Base-by-base conservation (phyloP, 805 yeast species). In the Wickerhamiella occidentalis region DNA sequence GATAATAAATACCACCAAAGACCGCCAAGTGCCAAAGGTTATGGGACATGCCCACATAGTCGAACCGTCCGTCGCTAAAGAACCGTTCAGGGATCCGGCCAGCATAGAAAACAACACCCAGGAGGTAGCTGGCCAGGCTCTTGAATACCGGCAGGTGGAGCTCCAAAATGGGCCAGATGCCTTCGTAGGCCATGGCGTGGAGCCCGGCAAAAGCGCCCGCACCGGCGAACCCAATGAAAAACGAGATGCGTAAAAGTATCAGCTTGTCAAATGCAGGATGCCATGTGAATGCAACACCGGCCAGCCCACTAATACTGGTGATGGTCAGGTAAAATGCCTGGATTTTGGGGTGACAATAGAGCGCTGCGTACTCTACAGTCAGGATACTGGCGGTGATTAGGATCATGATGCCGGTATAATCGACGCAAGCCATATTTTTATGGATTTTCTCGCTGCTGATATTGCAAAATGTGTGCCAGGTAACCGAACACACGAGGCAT, bases 1-100 rank as follows among this genome's bases (percentile, higher is more conserved):
- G 97, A 28, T 94, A 94, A 38, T 83, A 64, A n/a, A 86, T 79
- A 2, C 98, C 98, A 22, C 83, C 72, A 15, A 92, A 75, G 26
- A 92, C 98, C 61, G 83, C 85, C 11, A 86, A 63, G 66, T 90
- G 98, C 98, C 98, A 90, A 26, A 90, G 70, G 59, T 87, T 88
- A 64, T 90, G 98, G 33, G 95, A 85, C 96, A 87, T 90, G 82
- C 90, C 71, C 50, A 68, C 56, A 55, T 64, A 65, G 55, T 68
- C 69, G 52, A 68, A 61, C 38, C 65, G 49, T 19, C 55, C 48
- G 7, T 68, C 68, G 6, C 65, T 66, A 41, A 56, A 60, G 56
- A 85, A 85, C 56, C 92, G 75, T 67, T 90, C 98, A 1, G 97
- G 97, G 36, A 88, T 77, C 47, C 88, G 73, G 8, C 84, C 76